A percentile compares a stretch with the other conserved stretches of the same genome.
phyloP scores from a whole-genome alignment of 2,329 filamentous ascomycete species.

The Fusarium oxysporum region DNA sequence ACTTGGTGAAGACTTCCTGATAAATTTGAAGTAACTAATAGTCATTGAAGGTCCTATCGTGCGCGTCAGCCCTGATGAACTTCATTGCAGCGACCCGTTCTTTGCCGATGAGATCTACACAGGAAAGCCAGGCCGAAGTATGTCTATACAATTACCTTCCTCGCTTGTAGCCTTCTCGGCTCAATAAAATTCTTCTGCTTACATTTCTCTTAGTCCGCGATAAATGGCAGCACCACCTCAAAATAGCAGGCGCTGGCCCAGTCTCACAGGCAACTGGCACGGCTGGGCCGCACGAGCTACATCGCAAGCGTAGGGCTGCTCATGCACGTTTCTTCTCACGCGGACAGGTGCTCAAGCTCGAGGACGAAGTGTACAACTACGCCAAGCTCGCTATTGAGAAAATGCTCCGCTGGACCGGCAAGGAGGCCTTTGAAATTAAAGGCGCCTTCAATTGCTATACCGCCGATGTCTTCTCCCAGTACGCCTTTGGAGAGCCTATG shows the following conservation, averaged over 20 bases:
- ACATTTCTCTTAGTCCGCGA: slow-evolving; percentile 33
- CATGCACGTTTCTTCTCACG: slow-evolving; percentile 52
- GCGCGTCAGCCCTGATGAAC: slow-evolving; percentile 53
- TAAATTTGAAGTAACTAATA: background rate
- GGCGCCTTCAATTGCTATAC: slow-evolving; percentile 55
- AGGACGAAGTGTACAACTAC: slow-evolving; percentile 43
- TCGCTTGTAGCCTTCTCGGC: background rate
- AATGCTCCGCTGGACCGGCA: slow-evolving; percentile 43
- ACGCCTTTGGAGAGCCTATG: slow-evolving; percentile 53
- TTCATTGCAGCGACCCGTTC: slow-evolving; percentile 51
- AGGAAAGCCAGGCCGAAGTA: slow-evolving; percentile 37
- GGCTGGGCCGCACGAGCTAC: slow-evolving; percentile 45
- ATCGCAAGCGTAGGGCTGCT: slow-evolving; percentile 47
- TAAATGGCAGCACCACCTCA: slow-evolving; percentile 39
- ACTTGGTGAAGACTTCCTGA: background rate
- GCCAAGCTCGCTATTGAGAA: slow-evolving; percentile 46
- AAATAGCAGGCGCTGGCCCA: slow-evolving; percentile 21
- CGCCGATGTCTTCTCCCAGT: slow-evolving; percentile 52
- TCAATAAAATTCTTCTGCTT: background rate
- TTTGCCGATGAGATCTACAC: slow-evolving; percentile 55
- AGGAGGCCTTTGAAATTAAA: slow-evolving; percentile 49
- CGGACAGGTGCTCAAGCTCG: slow-evolving; percentile 45
- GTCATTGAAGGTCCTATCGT: slow-evolving; percentile 49
- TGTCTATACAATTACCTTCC: rapidly evolving
- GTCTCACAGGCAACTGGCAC: slow-evolving; percentile 25